phyloP scores from a whole-genome alignment of 2,329 filamentous ascomycete genomes.

The Aspergillus sp. region DNA sequence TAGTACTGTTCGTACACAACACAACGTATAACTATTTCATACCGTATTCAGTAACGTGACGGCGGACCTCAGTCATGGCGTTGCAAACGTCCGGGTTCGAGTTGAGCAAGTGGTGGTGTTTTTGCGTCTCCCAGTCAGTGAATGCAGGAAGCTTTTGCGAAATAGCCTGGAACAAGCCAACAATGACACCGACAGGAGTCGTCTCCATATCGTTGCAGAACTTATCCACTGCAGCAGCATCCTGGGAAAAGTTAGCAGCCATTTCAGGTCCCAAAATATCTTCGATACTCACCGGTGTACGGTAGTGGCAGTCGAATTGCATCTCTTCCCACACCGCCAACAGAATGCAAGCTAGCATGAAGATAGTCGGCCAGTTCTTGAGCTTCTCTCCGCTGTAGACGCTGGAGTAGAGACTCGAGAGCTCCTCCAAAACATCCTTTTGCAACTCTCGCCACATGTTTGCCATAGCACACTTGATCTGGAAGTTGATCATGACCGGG shows the following conservation, averaged over 20 bases:
- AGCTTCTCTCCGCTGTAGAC: constrained; percentile 96
- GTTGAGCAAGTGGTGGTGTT: constrained; percentile 85
- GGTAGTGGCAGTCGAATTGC: constrained; percentile 97
- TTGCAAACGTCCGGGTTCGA: constrained; percentile 91
- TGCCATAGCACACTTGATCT: constrained; percentile 94
- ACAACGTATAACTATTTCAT: constrained; percentile 36
- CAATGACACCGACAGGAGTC: constrained; percentile 90
- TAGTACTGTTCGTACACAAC: constrained; percentile 29
- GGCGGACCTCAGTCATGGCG: constrained; percentile 90
- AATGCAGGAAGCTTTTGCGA: constrained; percentile 93
- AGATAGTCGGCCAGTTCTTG: constrained; percentile 99
- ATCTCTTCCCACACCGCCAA: constrained; percentile 97
- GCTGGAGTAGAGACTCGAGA: constrained; percentile 89
- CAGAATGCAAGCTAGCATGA: constrained; percentile 90
- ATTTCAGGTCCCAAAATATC: not conserved
- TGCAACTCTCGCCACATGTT: constrained; percentile 98
- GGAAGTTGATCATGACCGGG: constrained; percentile 99
- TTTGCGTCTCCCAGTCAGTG: constrained; percentile 87
- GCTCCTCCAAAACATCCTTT: constrained; percentile 91
- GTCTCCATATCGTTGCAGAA: constrained; percentile 98
- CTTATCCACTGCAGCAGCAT: constrained; percentile 78
- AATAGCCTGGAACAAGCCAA: constrained; percentile 94
- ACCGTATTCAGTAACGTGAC: constrained; percentile 93
- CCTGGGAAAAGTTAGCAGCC: constrained; percentile 34
- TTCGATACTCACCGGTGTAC: constrained; percentile 56